Conservation (phyloP, 2,329 filamentous ascomycete genomes). For the Venturiaceae sp. region DNA sequence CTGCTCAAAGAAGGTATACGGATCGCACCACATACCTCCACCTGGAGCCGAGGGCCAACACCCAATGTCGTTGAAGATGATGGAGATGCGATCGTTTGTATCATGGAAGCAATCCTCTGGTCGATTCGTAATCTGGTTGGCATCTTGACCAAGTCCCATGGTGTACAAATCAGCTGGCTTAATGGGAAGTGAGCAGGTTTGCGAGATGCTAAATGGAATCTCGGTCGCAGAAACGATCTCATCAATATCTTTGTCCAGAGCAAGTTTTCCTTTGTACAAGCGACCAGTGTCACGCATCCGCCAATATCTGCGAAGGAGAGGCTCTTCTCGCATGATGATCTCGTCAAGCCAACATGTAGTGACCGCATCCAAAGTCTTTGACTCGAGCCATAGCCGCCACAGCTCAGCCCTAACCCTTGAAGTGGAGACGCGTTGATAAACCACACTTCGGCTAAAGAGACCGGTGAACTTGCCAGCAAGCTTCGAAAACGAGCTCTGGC, state of each 20-base stretch:
- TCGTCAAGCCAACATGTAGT: slow-evolving; percentile 4
- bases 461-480: no score
- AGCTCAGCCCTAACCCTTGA: background rate
- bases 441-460: background rate
- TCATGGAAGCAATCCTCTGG: slow-evolving; percentile 33
- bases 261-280: background rate
- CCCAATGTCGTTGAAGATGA: slow-evolving; percentile 43
- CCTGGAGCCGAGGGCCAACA: slow-evolving; percentile 45
- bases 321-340: background rate
- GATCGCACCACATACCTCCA: no score
- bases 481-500: background rate
- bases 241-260: background rate
- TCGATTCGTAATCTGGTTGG: slow-evolving; percentile 28
- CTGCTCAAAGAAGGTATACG: no score
- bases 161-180: slow-evolving; percentile 30
- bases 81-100: slow-evolving; percentile 38
- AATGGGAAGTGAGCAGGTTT: slow-evolving; percentile 20
- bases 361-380: background rate
- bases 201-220: background rate
- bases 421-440: background rate
- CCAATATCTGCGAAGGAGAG: background rate
- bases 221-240: background rate
- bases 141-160: slow-evolving; percentile 34
- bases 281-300: background rate
- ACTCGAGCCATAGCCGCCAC: background rate